A percentile compares a stretch with the other conserved stretches of the same genome.
Conservation (phyloP, 192 early-diverging fungal genomes). For the Cetraspora pellucida region DNA sequence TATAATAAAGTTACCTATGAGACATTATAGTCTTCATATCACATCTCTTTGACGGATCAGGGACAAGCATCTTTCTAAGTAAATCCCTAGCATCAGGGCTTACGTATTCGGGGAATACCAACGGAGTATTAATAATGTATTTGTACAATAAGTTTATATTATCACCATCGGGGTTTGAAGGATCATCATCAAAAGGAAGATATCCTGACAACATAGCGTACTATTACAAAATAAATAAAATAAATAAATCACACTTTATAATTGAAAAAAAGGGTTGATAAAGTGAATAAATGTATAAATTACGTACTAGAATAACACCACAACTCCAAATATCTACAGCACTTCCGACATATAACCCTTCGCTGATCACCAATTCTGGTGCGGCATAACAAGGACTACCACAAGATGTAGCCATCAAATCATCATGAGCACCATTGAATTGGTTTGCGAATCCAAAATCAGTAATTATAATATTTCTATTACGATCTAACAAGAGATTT, state of each 20-base stretch:
- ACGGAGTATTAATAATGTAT: slow-evolving; percentile 78
- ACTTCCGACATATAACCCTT: slow-evolving; percentile 93
- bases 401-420: slow-evolving; percentile 92
- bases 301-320: slow-evolving; percentile 84
- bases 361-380: slow-evolving; percentile 96
- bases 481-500: slow-evolving; percentile 89
- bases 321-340: slow-evolving; percentile 99
- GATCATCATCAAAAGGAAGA: slow-evolving; percentile 90
- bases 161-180: slow-evolving; percentile 86
- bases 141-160: slow-evolving; percentile 85
- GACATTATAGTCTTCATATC: slow-evolving; percentile 75
- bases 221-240: slow-evolving; percentile 27
- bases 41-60: slow-evolving; percentile 79
- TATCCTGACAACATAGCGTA: slow-evolving; percentile 92
- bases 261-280: neutral
- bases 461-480: slow-evolving; percentile 93
- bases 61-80: slow-evolving; percentile 86
- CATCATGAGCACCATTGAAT: slow-evolving; percentile 69
- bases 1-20: slow-evolving; percentile 51
- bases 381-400: slow-evolving; percentile 99
- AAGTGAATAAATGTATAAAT: slow-evolving; percentile 9
- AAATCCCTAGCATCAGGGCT: slow-evolving; percentile 75
- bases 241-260: neutral
- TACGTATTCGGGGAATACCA: slow-evolving; percentile 90
- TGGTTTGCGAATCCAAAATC: slow-evolving; percentile 99